Percentiles rank a stretch among this genome's conserved stretches.
Conservation (phyloP, 371 early-diverging fungal genomes). For the Mortierella sp. region DNA sequence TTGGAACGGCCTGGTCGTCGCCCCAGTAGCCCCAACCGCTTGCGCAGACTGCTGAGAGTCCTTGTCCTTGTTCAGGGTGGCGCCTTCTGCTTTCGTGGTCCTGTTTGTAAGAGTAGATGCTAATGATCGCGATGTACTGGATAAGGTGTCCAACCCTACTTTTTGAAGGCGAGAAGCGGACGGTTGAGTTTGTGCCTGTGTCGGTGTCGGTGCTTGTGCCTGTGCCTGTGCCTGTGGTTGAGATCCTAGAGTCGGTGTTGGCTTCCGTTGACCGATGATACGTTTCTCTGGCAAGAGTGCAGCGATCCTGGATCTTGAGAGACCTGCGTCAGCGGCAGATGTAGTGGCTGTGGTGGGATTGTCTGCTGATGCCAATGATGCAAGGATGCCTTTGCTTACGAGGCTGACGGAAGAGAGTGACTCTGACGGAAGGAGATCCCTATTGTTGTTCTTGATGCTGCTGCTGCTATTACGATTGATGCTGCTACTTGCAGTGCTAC, state of each 20-base stretch:
- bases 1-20: too few relatives aligned
- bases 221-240: not conserved
- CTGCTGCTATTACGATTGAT: too few relatives aligned
- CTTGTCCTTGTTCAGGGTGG: not conserved
- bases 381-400: too few relatives aligned
- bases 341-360: not conserved
- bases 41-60: constrained; percentile 1
- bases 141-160: not conserved
- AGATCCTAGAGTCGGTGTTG: not conserved
- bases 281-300: constrained; percentile 33
- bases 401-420: too few relatives aligned
- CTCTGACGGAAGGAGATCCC: too few relatives aligned
- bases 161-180: too few relatives aligned
- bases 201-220: constrained; percentile 21
- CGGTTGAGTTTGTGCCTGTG: not conserved
- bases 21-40: too few relatives aligned
- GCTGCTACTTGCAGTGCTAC: too few relatives aligned
- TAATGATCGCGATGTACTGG: not conserved
- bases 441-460: too few relatives aligned
- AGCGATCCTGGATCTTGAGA: not conserved
- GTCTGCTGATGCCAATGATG: too few relatives aligned
- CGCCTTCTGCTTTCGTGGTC: not conserved
- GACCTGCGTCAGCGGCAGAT: too few relatives aligned
- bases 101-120: not conserved
- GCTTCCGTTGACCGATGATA: constrained; percentile 17